phyloP scores from a whole-genome alignment of 73 alveolate species.

The Stentor roeselii region DNA sequence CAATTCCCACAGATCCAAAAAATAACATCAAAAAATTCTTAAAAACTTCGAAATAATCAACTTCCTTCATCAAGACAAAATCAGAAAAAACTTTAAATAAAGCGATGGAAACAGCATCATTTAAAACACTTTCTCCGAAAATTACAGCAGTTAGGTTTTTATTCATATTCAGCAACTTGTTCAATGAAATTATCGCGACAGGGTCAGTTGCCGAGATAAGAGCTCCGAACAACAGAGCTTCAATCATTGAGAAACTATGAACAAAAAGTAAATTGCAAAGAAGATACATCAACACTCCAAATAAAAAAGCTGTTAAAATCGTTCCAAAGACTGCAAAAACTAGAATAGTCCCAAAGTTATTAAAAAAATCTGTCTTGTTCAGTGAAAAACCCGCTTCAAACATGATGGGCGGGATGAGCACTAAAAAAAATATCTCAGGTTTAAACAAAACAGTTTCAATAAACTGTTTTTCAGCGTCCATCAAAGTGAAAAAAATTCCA shows the following conservation, averaged over 20 bases:
- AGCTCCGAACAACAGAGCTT: slow-evolving; percentile 38
- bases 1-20: slow-evolving; percentile 43
- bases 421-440: slow-evolving; percentile 40
- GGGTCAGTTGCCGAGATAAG: slow-evolving; percentile 55
- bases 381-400: slow-evolving; percentile 51
- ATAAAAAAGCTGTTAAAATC: slow-evolving; percentile 29
- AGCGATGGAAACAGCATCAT: slow-evolving; percentile 54
- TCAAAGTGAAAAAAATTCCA: background rate
- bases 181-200: slow-evolving; percentile 40
- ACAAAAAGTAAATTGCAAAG: slow-evolving; percentile 34
- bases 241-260: slow-evolving; percentile 29
- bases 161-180: slow-evolving; percentile 27
- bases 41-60: slow-evolving; percentile 22
- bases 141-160: slow-evolving; percentile 28
- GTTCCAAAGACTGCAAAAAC: slow-evolving; percentile 49
- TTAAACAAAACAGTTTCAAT: slow-evolving; percentile 28
- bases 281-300: slow-evolving; percentile 25
- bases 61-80: background rate
- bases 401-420: slow-evolving; percentile 52
- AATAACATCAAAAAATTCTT: slow-evolving; percentile 28
- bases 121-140: slow-evolving; percentile 44
- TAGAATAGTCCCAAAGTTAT: slow-evolving; percentile 36
- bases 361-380: slow-evolving; percentile 37
- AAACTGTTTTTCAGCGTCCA: background rate
- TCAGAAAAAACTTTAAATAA: slow-evolving; percentile 31